Conservation (phyloP, 2,329 filamentous ascomycete genomes). For the Scopulariopsis brevicaulis region DNA sequence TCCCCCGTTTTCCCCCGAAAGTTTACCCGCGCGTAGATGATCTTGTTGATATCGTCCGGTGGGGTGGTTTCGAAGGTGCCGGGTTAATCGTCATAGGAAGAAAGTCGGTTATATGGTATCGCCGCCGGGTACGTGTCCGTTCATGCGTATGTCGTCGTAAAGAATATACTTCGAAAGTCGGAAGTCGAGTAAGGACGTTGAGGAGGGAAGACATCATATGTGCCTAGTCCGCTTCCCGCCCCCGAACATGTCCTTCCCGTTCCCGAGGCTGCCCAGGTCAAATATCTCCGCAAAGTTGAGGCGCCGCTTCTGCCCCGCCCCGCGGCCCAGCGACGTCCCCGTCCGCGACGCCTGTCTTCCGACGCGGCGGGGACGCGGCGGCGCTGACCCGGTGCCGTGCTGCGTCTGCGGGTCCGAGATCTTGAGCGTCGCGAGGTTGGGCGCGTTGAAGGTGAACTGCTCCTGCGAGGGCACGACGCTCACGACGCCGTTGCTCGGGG, state of each 20-base stretch:
- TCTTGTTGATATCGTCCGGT: not conserved
- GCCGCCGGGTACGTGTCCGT: not conserved
- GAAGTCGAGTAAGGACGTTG: too few species aligned
- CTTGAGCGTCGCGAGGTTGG: slow-evolving; percentile 49
- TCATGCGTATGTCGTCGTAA: not conserved
- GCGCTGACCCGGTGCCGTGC: slow-evolving; percentile 15
- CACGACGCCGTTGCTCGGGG: slow-evolving; percentile 12
- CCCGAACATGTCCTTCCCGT: slow-evolving; percentile 48
- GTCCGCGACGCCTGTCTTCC: slow-evolving; percentile 9
- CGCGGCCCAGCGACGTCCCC: slow-evolving; percentile 41
- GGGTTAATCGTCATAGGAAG: not conserved
- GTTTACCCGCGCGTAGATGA: not conserved
- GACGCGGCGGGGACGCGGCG: slow-evolving; percentile 8
- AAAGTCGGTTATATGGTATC: not conserved
- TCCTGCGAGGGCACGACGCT: slow-evolving; percentile 39
- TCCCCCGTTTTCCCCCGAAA: not conserved
- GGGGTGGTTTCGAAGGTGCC: not conserved
- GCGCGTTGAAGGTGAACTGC: slow-evolving; percentile 52
- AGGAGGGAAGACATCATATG: slow-evolving; percentile 12
- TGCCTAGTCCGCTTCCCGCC: slow-evolving; percentile 40
- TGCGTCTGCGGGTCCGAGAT: slow-evolving; percentile 33
- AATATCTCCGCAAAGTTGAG: slow-evolving; percentile 68
- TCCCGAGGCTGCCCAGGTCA: slow-evolving; percentile 52
- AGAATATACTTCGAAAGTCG: not conserved
- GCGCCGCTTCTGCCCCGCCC: slow-evolving; percentile 61